Evolutionary conservation across 768 basidiomycete genomes (phyloP).

Genomic region (Auriculariales sp.): DNA sequence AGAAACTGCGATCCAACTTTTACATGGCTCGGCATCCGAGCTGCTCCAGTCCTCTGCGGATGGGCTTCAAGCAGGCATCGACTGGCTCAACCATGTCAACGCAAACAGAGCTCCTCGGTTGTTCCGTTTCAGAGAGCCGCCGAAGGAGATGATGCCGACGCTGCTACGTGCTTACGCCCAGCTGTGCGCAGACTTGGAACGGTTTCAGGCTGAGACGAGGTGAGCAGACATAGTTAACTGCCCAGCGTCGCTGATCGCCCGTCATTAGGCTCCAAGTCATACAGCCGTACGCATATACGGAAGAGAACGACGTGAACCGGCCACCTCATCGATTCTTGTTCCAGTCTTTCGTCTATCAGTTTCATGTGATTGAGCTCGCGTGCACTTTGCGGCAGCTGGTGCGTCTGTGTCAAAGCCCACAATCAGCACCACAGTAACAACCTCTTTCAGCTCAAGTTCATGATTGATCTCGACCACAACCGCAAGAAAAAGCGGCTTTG

Average conservation of each 20-base stretch:
- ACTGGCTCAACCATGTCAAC: constrained; percentile 35
- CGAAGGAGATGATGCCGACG: constrained; percentile 21
- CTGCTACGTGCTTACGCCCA: constrained; percentile 23
- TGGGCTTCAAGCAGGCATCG: constrained; percentile 25
- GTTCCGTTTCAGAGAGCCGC: constrained; percentile 15
- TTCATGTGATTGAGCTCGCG: constrained; percentile 28
- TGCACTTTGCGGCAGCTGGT: constrained; percentile 21
- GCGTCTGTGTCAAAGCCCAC: constrained; percentile 5
- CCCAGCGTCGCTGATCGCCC: constrained; percentile 12
- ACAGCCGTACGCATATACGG: constrained; percentile 43
- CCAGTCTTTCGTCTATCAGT: constrained; percentile 60
- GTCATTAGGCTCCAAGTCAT: constrained; percentile 22
- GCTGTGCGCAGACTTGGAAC: constrained; percentile 23
- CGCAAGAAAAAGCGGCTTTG: constrained; percentile 32
- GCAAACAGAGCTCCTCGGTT: constrained; percentile 25
- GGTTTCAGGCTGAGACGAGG: constrained; percentile 39
- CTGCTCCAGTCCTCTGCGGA: constrained; percentile 30
- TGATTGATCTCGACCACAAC: constrained; percentile 38
- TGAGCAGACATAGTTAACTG: constrained; percentile 12
- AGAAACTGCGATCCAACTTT: constrained; percentile 25
- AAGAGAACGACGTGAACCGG: constrained; percentile 28
- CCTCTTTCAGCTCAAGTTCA: constrained; percentile 35
- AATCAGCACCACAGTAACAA: not conserved
- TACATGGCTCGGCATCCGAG: constrained; percentile 39
- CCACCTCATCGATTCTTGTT: constrained; percentile 60